These are phyloP conservation scores for Cordyceps cicadae DNA, from an alignment of 2,329 filamentous ascomycete genomes.

Conservation along the genomic window DNA sequence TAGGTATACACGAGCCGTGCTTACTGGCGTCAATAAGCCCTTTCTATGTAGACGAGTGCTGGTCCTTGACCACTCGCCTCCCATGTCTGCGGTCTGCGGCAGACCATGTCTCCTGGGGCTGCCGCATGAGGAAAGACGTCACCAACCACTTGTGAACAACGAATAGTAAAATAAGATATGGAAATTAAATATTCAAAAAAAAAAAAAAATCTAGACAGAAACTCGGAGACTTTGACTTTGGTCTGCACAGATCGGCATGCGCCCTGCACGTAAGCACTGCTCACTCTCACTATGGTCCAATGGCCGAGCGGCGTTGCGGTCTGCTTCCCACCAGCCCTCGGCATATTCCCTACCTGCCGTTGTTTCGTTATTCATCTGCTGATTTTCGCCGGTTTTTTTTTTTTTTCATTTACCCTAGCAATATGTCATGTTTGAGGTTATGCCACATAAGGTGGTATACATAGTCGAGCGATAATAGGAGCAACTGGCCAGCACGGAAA, in stretches of 20 bases:
- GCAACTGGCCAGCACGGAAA: background rate
- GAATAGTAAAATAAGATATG: background rate
- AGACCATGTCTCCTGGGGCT: background rate
- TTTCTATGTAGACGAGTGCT: too few species aligned
- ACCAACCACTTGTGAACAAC: background rate
- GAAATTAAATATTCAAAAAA: too few species aligned
- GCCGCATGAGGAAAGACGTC: background rate
- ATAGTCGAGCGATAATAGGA: background rate
- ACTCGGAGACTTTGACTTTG: background rate
- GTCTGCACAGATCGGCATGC: background rate
- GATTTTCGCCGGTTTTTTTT: background rate
- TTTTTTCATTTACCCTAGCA: background rate
- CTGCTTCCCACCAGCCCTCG: background rate
- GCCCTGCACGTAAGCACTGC: background rate
- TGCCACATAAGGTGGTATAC: background rate
- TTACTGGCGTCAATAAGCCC: too few species aligned
- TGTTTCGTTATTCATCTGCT: background rate
- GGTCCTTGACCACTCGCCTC: too few species aligned
- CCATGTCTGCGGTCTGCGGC: too few species aligned
- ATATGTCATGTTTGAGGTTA: background rate
- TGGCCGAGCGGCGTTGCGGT: too few species aligned
- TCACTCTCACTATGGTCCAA: background rate
- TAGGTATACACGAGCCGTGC: background rate
- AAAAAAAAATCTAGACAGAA: background rate
- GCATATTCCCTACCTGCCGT: background rate